phyloP scores from a whole-genome alignment of 78 protist species.

The Tieghemostelium lacteum region DNA sequence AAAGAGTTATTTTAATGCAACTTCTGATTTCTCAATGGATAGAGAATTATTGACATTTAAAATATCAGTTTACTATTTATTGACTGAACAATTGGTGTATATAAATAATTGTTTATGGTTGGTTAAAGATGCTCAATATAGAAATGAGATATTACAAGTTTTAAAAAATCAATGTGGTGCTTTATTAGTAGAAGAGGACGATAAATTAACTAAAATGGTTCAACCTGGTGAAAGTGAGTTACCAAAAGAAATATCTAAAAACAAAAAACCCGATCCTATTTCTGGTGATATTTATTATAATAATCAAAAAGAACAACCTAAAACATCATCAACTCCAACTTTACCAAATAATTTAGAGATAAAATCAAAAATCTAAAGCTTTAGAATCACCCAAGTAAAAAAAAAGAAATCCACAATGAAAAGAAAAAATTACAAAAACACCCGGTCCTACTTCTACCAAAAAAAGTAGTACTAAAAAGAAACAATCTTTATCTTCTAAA shows the following conservation, averaged over 20 bases:
- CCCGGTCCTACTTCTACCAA: background rate
- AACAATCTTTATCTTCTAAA: too few species aligned
- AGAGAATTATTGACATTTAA: background rate
- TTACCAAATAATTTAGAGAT: background rate
- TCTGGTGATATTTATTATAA: too few species aligned
- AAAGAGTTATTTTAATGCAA: background rate
- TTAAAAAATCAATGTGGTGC: conserved; percentile 1
- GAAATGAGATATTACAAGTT: background rate
- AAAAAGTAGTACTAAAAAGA: background rate
- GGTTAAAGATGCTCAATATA: background rate
- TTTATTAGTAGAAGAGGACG: too few species aligned
- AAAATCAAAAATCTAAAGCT: too few species aligned
- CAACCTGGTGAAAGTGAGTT: too few species aligned
- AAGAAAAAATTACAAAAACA: background rate
- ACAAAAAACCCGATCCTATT: too few species aligned
- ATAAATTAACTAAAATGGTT: too few species aligned
- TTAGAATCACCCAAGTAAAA: background rate
- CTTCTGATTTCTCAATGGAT: background rate
- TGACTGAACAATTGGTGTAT: background rate
- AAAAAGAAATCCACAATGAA: background rate
- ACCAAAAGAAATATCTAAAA: too few species aligned
- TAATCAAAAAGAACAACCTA: too few species aligned
- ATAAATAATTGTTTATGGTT: background rate
- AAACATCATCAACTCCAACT: background rate
- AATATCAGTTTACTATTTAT: background rate